A percentile compares a stretch with the other conserved stretches of the same genome.
These are phyloP conservation scores for Tolypocladium pustulatum DNA, from an alignment of 2,329 filamentous ascomycete genomes.

Conservation along the genomic window DNA sequence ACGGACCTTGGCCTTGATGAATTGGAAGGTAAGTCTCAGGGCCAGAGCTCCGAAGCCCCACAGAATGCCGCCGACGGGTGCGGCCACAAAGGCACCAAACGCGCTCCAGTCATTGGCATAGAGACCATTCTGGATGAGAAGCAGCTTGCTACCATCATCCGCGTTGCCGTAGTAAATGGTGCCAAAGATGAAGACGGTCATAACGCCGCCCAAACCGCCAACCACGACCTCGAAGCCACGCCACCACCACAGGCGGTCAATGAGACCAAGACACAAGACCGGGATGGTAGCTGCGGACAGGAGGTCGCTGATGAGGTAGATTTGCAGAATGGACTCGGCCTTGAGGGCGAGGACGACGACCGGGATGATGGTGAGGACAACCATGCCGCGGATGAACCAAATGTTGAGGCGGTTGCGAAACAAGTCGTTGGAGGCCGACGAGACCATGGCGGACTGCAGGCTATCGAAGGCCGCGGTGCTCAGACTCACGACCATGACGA, in stretches of 20 bases:
- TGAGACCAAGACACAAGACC: conserved; percentile 62
- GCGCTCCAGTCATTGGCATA: conserved; percentile 72
- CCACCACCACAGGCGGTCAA: conserved; percentile 63
- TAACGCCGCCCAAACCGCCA: conserved; percentile 65
- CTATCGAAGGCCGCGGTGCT: conserved; percentile 72
- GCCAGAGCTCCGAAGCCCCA: conserved; percentile 57
- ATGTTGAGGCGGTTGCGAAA: conserved; percentile 74
- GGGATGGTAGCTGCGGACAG: conserved; percentile 69
- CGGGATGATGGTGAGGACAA: conserved; percentile 65
- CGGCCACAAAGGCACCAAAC: conserved; percentile 75
- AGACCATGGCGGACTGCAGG: conserved; percentile 75
- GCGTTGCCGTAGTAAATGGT: conserved; percentile 66
- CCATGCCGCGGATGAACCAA: conserved; percentile 58
- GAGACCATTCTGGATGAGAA: conserved; percentile 62
- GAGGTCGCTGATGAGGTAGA: conserved; percentile 74
- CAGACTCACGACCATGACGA: conserved; percentile 71
- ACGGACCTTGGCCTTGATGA: conserved; percentile 41
- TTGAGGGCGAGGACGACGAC: conserved; percentile 64
- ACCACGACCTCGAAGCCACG: conserved; percentile 71
- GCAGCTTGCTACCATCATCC: conserved; percentile 50
- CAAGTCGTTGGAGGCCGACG: conserved; percentile 73
- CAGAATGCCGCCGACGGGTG: conserved; percentile 63
- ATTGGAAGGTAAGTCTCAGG: conserved; percentile 50
- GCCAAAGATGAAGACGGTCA: conserved; percentile 75
- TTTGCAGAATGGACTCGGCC: conserved; percentile 65